phyloP scores from a whole-genome alignment of 495 filamentous ascomycete species.

The Letharia lupina region DNA sequence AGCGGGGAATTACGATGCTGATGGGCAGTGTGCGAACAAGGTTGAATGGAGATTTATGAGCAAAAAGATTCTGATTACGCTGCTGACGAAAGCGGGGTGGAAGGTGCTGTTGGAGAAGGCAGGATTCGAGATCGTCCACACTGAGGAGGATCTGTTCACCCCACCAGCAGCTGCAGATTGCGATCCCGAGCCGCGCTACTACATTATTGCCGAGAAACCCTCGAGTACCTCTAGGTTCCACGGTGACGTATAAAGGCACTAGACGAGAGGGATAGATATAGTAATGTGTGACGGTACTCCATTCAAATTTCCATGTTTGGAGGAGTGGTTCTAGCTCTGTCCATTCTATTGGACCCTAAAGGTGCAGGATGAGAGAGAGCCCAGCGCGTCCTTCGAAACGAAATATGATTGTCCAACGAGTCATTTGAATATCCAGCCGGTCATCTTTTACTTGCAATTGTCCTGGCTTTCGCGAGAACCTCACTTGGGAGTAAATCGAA shows the following conservation, averaged over 20 bases:
- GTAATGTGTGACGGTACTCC: background rate
- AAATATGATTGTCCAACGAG: too few species aligned
- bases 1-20: slow-evolving; percentile 17
- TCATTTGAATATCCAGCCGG: too few species aligned
- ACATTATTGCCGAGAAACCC: slow-evolving; percentile 12
- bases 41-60: slow-evolving; percentile 19
- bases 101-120: slow-evolving; percentile 18
- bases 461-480: too few species aligned
- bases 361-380: too few species aligned
- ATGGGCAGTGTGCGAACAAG: slow-evolving; percentile 20
- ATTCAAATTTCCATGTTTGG: background rate
- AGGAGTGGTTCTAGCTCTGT: background rate
- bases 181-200: slow-evolving; percentile 17
- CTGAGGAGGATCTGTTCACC: slow-evolving; percentile 10
- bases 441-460: too few species aligned
- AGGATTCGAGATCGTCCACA: slow-evolving; percentile 24
- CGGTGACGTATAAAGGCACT: too few species aligned
- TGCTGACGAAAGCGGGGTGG: slow-evolving; percentile 23
- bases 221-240: background rate
- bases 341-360: background rate
- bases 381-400: too few species aligned
- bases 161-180: slow-evolving; percentile 10
- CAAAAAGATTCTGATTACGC: background rate
- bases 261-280: background rate
- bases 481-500: too few species aligned